These are phyloP conservation scores for Lophiostoma macrostomum DNA, from an alignment of 495 filamentous ascomycete genomes.

Conservation along the genomic window DNA sequence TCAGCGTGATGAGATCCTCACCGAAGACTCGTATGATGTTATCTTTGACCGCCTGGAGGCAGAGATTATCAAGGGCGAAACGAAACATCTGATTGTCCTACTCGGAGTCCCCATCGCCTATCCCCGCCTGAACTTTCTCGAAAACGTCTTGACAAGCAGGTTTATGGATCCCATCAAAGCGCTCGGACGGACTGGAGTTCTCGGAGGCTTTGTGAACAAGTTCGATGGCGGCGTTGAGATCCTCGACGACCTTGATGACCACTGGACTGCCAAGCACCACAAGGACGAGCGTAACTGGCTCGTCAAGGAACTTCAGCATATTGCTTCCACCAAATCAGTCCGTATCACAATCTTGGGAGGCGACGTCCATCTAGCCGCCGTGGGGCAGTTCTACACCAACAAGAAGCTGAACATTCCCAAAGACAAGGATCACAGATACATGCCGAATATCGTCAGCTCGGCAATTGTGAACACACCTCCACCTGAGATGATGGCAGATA, in stretches of 20 bases:
- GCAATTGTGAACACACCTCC: constrained; percentile 90
- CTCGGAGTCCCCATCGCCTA: constrained; percentile 79
- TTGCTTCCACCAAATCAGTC: constrained; percentile 86
- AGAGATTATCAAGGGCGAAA: constrained; percentile 79
- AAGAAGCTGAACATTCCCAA: constrained; percentile 72
- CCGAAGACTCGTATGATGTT: constrained; percentile 73
- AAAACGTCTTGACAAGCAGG: constrained; percentile 74
- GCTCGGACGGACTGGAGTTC: constrained; percentile 73
- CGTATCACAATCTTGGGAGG: constrained; percentile 87
- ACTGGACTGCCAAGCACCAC: constrained; percentile 95
- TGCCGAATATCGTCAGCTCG: constrained; percentile 85
- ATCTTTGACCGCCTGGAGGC: constrained; percentile 78
- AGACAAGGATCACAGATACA: constrained; percentile 89
- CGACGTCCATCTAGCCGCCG: constrained; percentile 88
- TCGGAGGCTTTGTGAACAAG: constrained; percentile 79
- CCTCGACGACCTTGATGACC: constrained; percentile 87
- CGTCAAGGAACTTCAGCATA: constrained; percentile 82
- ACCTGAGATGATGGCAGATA: constrained; percentile 82
- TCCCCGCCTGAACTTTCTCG: constrained; percentile 75
- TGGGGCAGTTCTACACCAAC: constrained; percentile 93
- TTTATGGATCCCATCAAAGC: constrained; percentile 84
- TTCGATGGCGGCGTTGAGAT: constrained; percentile 93
- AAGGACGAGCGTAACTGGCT: constrained; percentile 83
- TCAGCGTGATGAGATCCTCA: constrained; percentile 75
- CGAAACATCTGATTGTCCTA: constrained; percentile 84